A percentile compares a stretch with the other conserved stretches of the same genome.
These are phyloP conservation scores for Collybiopsis luxurians DNA, from an alignment of 768 basidiomycete genomes.

Conservation along the genomic window DNA sequence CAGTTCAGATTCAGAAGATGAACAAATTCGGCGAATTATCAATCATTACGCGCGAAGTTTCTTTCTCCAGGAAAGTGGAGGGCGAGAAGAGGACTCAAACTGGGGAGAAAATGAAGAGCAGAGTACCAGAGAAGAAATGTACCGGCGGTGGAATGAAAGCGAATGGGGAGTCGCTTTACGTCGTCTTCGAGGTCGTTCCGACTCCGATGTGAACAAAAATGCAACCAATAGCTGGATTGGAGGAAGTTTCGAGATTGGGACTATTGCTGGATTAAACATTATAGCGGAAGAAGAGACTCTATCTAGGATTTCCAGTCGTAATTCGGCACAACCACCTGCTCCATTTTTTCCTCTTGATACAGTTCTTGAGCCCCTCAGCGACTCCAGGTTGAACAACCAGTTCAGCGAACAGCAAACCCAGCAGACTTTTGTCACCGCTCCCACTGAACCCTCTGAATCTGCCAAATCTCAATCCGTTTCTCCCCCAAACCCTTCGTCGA, in stretches of 20 bases:
- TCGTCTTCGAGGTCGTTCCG: not conserved
- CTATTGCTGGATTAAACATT: conserved; percentile 68
- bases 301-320: conserved; percentile 11
- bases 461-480: not conserved
- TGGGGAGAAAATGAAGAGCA: conserved; percentile 61
- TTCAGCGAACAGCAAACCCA: not conserved
- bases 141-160: conserved; percentile 59
- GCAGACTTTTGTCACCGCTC: conserved; percentile 25
- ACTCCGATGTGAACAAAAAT: conserved; percentile 24
- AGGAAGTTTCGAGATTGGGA: conserved; percentile 73
- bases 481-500: not conserved
- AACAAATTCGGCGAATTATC: conserved; percentile 45
- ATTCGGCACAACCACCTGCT: conserved; percentile 7
- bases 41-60: conserved; percentile 60
- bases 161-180: conserved; percentile 56
- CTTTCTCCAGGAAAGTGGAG: conserved; percentile 59
- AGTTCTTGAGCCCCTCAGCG: not conserved
- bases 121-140: conserved; percentile 53
- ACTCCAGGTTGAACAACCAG: not conserved
- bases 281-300: conserved; percentile 33
- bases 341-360: conserved; percentile 10
- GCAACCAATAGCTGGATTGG: conserved; percentile 57
- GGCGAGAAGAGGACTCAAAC: conserved; percentile 46
- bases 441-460: conserved; percentile 13
- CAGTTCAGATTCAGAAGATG: conserved; percentile 29